Evolutionary conservation across 106 monocot species (phyloP), one percentile per base, ranked within the genome.

Genomic region (Xerophyta viscosa): DNA sequence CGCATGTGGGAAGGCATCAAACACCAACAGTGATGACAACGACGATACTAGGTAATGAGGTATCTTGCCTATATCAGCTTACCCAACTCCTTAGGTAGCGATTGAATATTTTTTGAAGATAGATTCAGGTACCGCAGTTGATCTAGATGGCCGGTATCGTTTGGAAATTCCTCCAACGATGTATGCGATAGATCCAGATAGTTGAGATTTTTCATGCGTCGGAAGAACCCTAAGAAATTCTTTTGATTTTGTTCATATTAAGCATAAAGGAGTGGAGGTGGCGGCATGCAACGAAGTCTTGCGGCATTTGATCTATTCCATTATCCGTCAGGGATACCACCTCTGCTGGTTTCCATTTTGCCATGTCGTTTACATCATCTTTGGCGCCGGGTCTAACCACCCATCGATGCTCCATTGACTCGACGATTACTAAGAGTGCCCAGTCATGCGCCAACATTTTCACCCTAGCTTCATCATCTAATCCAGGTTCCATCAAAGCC

Each of bases 121-220:
- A 75, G 10, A 33, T 75, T 69, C 11, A 75, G 53, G 23, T 59
- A 69, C n/a, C 25, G 9, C 4, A 75, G 53, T 36, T 47, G 12
- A 1, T 7, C 9, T 2, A 75, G 9, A 7, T 23, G 8, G 2
- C 44, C 33, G 21, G 69, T 29, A 2, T 48, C 57, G 3, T 10
- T 4, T 1, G 75, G 69, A 27, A 75, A 29, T 1, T 9, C 37
- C 11, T 31, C 17, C 0, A 75, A 2, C 0, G 8, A 10, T 3
- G 43, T 64, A 14, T 27, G 3, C 0, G 75, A 75, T 3, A 75
- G 31, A 46, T 75, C 63, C 10, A 75, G 12, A 20, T 64, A 56
- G 1, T 17, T 52, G 12, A 75, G 58, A 4, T 10, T 4, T 5
- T 7, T 1, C 20, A 68, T 37, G 13, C 54, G 52, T 2, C 4